These are phyloP conservation scores for Murraya paniculata DNA, from an alignment of 345 rosid species.

Conservation along the genomic window DNA sequence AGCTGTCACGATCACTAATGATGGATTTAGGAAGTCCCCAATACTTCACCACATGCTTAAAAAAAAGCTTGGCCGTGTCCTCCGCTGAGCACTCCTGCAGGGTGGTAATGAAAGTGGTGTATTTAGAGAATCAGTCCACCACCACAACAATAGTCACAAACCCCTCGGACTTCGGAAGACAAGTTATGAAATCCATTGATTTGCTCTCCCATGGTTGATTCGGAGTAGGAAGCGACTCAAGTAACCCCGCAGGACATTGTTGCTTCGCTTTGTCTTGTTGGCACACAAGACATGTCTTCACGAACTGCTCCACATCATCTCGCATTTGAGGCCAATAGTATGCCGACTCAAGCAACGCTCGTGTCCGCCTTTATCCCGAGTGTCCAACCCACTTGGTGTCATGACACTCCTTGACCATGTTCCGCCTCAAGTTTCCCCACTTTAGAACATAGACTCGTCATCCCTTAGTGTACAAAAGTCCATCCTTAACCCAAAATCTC, in stretches of 20 bases:
- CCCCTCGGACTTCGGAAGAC: no score
- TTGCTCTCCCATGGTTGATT: background rate
- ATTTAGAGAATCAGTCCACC: background rate
- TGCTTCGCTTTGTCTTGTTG: constrained; percentile 1
- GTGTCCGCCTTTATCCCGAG: rapidly evolving
- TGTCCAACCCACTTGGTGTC: background rate
- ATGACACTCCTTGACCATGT: background rate
- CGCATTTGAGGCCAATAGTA: background rate
- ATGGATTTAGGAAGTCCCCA: background rate
- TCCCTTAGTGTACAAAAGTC: background rate
- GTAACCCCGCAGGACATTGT: background rate
- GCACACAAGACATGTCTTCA: background rate
- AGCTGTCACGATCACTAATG: background rate
- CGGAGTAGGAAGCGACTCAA: background rate
- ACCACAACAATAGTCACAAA: background rate
- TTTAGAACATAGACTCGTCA: background rate
- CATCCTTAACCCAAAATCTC: background rate
- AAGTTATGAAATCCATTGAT: background rate
- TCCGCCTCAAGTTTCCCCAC: background rate
- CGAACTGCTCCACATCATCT: background rate
- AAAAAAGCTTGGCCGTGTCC: background rate
- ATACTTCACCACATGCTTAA: constrained; percentile 3
- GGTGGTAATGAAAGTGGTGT: background rate
- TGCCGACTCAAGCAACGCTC: no score
- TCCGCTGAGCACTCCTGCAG: background rate